phyloP scores from a whole-genome alignment of 2,329 filamentous ascomycete genomes.

The Apiospora rasikravindrae region DNA sequence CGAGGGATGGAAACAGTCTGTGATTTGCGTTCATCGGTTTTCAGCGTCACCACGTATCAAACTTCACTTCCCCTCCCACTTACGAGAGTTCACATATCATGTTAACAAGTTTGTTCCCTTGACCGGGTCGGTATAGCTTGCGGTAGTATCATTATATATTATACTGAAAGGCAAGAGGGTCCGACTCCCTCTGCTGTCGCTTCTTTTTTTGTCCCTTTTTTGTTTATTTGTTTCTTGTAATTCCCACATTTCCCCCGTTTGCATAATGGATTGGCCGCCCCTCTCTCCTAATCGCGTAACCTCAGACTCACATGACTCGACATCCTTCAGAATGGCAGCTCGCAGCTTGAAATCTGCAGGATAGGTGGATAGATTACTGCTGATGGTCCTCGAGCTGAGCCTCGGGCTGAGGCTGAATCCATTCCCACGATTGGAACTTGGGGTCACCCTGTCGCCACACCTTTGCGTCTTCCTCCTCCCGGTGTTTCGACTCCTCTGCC shows the following conservation, averaged over 20 bases:
- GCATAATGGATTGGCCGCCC: neutral
- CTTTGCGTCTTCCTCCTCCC: neutral
- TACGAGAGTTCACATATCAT: neutral
- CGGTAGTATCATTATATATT: conserved; percentile 16
- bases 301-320: neutral
- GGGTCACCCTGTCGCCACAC: neutral
- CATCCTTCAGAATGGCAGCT: neutral
- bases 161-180: conserved; percentile 7
- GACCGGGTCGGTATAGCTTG: neutral
- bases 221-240: neutral
- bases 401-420: neutral
- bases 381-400: neutral
- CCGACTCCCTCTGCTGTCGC: neutral
- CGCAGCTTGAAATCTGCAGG: neutral
- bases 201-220: neutral
- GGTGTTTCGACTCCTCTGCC: neutral
- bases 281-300: neutral
- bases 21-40: neutral
- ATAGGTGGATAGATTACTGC: neutral
- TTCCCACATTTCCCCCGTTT: neutral
- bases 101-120: neutral
- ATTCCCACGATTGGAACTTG: neutral
- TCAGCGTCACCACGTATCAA: neutral
- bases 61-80: neutral
- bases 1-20: neutral